These are phyloP conservation scores for Ophiostoma angusticollis DNA, from an alignment of 2,329 filamentous ascomycete species.

Conservation along the genomic window DNA sequence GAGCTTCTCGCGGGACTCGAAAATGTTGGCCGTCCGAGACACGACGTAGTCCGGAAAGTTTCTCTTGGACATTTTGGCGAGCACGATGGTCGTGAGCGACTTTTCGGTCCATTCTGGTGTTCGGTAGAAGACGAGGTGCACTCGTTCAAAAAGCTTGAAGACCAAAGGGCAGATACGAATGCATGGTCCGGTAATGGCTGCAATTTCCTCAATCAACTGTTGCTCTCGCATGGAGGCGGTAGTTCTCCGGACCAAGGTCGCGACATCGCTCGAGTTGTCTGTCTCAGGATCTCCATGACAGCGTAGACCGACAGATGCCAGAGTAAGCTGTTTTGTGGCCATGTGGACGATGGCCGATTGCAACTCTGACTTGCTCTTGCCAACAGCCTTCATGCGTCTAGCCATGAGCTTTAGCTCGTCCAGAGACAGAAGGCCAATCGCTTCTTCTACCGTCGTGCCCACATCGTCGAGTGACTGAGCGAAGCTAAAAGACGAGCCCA, in stretches of 20 bases:
- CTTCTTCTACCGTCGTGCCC: constrained; percentile 71
- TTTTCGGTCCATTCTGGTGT: constrained; percentile 97
- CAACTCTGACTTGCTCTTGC: constrained; percentile 77
- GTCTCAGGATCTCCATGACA: too few relatives aligned
- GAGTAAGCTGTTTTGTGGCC: constrained; percentile 60
- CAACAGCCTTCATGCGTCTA: constrained; percentile 75
- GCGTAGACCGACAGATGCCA: constrained; percentile 40
- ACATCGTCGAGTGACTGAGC: constrained; percentile 63
- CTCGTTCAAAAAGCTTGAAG: constrained; percentile 77
- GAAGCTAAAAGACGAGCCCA: constrained; percentile 56
- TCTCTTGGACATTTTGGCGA: constrained; percentile 75
- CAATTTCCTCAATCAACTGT: constrained; percentile 31
- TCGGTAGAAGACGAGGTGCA: constrained; percentile 91
- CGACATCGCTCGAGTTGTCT: constrained; percentile 26
- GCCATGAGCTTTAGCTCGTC: constrained; percentile 78
- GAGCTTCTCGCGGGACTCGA: constrained; percentile 58
- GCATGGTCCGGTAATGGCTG: constrained; percentile 66
- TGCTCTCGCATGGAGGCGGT: constrained; percentile 33
- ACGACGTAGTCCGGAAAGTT: constrained; percentile 89
- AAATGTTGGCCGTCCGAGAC: constrained; percentile 80
- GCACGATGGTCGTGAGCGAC: constrained; percentile 84
- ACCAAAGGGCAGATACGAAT: constrained; percentile 62
- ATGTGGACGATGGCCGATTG: constrained; percentile 59
- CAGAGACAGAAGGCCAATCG: constrained; percentile 65
- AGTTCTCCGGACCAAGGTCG: not conserved